These are phyloP conservation scores for Chrysosporium keratinophilum DNA, from an alignment of 2,329 filamentous ascomycete genomes.

Conservation along the genomic window DNA sequence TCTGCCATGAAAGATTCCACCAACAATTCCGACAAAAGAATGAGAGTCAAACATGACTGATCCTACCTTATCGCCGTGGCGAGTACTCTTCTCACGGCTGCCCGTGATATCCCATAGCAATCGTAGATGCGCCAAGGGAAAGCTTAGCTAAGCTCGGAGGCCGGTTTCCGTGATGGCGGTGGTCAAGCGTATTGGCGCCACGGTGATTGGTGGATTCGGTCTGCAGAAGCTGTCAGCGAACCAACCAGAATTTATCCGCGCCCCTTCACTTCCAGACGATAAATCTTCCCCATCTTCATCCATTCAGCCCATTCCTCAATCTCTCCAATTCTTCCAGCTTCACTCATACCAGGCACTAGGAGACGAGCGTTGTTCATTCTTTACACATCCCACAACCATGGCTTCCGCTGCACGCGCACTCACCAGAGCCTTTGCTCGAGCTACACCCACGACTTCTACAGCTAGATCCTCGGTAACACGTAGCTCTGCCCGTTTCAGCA, in stretches of 20 bases:
- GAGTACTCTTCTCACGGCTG: too few relatives aligned
- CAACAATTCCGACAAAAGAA: too few relatives aligned
- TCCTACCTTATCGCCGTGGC: too few relatives aligned
- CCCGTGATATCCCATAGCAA: too few relatives aligned
- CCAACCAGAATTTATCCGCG: constrained; percentile 3
- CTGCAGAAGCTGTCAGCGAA: neutral
- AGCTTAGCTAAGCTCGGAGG: constrained; percentile 6
- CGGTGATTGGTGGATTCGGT: neutral
- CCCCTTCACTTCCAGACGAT: neutral
- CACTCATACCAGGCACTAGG: neutral
- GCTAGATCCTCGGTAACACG: constrained; percentile 31
- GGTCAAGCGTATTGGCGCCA: neutral
- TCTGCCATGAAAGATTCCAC: too few relatives aligned
- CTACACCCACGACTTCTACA: constrained; percentile 26
- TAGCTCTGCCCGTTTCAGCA: constrained; percentile 50
- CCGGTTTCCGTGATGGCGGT: neutral
- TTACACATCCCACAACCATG: constrained; percentile 22
- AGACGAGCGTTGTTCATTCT: neutral
- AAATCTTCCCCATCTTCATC: constrained; percentile 4
- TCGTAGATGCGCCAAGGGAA: neutral
- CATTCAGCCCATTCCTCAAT: neutral
- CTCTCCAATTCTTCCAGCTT: neutral
- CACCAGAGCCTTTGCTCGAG: constrained; percentile 34
- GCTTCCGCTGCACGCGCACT: constrained; percentile 35
- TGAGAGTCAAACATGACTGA: too few relatives aligned